A percentile compares a stretch with the other conserved stretches of the same genome.
These are phyloP conservation scores for Pseudogymnoascus verrucosus DNA, from an alignment of 2,329 filamentous ascomycete species.

Conservation along the genomic window DNA sequence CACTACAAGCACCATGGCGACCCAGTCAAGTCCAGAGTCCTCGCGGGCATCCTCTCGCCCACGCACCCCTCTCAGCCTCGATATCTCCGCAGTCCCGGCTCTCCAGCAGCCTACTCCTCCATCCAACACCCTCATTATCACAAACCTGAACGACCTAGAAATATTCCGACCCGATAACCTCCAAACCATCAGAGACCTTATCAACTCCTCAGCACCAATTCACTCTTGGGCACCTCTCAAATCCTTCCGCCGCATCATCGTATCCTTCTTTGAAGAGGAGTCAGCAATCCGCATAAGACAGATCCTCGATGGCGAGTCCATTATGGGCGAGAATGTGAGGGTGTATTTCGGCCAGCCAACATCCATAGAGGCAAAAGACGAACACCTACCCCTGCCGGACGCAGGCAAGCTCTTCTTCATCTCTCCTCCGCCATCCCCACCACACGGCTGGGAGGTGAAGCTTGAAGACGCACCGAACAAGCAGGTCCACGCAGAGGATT, in stretches of 20 bases:
- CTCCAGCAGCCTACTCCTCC: slow-evolving; percentile 64
- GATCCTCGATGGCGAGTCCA: slow-evolving; percentile 64
- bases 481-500: slow-evolving; percentile 59
- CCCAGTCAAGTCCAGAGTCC: not conserved
- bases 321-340: slow-evolving; percentile 61
- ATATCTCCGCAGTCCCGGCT: slow-evolving; percentile 64
- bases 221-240: slow-evolving; percentile 74
- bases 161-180: slow-evolving; percentile 71
- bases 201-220: slow-evolving; percentile 61
- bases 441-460: slow-evolving; percentile 61
- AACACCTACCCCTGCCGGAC: slow-evolving; percentile 58
- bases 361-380: slow-evolving; percentile 44
- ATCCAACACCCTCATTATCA: slow-evolving; percentile 78
- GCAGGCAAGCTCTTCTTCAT: slow-evolving; percentile 68
- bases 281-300: slow-evolving; percentile 64
- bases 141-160: slow-evolving; percentile 64
- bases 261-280: slow-evolving; percentile 65
- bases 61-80: slow-evolving; percentile 53
- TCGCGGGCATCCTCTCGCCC: slow-evolving; percentile 11
- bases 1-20: slow-evolving; percentile 6
- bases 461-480: slow-evolving; percentile 64
- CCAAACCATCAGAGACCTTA: slow-evolving; percentile 62
- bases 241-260: slow-evolving; percentile 73
- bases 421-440: slow-evolving; percentile 59
- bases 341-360: slow-evolving; percentile 63